phyloP scores from a whole-genome alignment of 1,139 yeast species.

The Candida tunisiensis region DNA sequence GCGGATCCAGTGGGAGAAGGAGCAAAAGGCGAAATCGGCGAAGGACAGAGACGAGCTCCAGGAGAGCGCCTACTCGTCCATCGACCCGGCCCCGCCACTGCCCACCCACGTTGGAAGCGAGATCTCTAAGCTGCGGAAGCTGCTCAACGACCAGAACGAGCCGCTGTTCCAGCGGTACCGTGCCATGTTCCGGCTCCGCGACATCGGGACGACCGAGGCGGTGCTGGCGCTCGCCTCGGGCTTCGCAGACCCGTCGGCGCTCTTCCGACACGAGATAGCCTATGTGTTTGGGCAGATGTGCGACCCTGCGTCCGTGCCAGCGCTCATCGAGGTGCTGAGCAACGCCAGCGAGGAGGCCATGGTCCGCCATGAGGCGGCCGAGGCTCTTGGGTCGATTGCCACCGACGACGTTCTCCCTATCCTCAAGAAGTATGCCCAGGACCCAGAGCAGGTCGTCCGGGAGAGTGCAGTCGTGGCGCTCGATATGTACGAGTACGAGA shows the following conservation, averaged over 20 bases:
- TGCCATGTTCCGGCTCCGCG: slow-evolving; percentile 96
- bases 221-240: slow-evolving; percentile 85
- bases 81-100: slow-evolving; percentile 98
- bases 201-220: slow-evolving; percentile 85
- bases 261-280: slow-evolving; percentile 95
- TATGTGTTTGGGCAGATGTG: slow-evolving; percentile 96
- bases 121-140: slow-evolving; percentile 44
- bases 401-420: slow-evolving; percentile 93
- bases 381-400: slow-evolving; percentile 93
- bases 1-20: slow-evolving; percentile 83
- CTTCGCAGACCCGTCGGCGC: slow-evolving; percentile 76
- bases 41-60: too few relatives aligned
- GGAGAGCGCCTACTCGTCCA: slow-evolving; percentile 63
- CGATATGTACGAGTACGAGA: slow-evolving; percentile 95
- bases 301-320: slow-evolving; percentile 84
- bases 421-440: slow-evolving; percentile 60
- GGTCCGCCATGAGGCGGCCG: slow-evolving; percentile 99
- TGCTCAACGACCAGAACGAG: slow-evolving; percentile 58
- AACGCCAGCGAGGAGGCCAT: slow-evolving; percentile 78
- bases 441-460: slow-evolving; percentile 77
- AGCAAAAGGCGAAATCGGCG: slow-evolving; percentile 47
- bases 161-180: slow-evolving; percentile 90
- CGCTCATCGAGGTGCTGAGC: slow-evolving; percentile 65
- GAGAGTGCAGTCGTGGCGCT: slow-evolving; percentile 94
- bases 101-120: slow-evolving; percentile 31